A percentile compares a stretch with the other conserved stretches of the same genome.
These are phyloP conservation scores for Rhizoclosmatium hyalinum DNA, from an alignment of 371 early-diverging fungal species.

Conservation along the genomic window DNA sequence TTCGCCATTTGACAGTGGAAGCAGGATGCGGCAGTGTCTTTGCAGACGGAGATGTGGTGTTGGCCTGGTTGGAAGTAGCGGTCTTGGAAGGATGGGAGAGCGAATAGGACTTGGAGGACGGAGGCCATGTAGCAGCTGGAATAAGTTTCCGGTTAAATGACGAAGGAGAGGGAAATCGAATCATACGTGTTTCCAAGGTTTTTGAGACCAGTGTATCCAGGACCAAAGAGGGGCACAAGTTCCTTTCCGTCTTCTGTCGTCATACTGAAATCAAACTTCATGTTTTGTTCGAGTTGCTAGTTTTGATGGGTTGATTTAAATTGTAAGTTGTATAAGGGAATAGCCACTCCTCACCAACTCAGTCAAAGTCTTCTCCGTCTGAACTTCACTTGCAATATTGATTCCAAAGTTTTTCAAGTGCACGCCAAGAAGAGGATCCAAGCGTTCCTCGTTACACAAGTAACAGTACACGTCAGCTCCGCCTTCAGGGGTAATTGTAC, in stretches of 20 bases:
- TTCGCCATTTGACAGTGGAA: constrained; percentile 91
- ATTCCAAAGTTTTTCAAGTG: constrained; percentile 92
- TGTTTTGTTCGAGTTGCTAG: constrained; percentile 90
- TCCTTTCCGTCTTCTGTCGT: constrained; percentile 92
- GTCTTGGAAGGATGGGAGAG: constrained; percentile 72
- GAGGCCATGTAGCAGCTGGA: constrained; percentile 95
- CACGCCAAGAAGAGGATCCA: constrained; percentile 78
- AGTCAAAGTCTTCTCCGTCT: constrained; percentile 91
- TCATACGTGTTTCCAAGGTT: constrained; percentile 92
- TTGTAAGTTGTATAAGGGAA: constrained; percentile 3
- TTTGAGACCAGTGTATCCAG: constrained; percentile 90
- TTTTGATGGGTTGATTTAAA: constrained; percentile 16
- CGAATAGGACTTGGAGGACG: constrained; percentile 84
- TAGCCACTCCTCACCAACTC: constrained; percentile 73
- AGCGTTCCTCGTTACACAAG: constrained; percentile 79
- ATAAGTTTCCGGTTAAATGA: neutral
- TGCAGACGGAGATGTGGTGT: constrained; percentile 74
- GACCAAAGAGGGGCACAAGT: constrained; percentile 82
- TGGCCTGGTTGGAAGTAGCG: constrained; percentile 48
- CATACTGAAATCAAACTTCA: constrained; percentile 97
- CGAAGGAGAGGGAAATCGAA: neutral
- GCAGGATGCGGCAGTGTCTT: constrained; percentile 72
- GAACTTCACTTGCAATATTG: constrained; percentile 76
- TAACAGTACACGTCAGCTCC: constrained; percentile 96
- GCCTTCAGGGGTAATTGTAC: constrained; percentile 97